These are phyloP conservation scores for Adansonia rubrostipa DNA, from an alignment of 441 rosid species.

Conservation along the genomic window DNA sequence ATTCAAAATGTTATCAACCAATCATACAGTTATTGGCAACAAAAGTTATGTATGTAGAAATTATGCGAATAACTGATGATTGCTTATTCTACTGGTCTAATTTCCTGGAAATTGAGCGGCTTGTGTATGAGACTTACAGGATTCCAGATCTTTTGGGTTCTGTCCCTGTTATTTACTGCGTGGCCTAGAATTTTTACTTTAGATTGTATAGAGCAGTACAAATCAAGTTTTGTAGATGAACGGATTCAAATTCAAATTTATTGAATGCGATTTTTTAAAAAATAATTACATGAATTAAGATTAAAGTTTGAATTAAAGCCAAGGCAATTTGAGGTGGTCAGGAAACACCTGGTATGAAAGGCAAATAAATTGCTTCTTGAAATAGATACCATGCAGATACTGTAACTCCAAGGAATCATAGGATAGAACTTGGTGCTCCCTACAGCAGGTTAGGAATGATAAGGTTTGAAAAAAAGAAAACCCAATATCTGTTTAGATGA, in stretches of 20 bases:
- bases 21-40: background rate
- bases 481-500: background rate
- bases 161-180: background rate
- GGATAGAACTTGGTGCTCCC: background rate
- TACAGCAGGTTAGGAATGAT: background rate
- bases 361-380: background rate
- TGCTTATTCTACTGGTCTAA: background rate
- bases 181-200: background rate
- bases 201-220: background rate
- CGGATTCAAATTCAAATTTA: too few relatives aligned
- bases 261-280: too few relatives aligned
- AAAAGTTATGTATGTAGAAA: background rate
- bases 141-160: background rate
- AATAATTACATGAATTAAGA: too few relatives aligned
- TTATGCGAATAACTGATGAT: background rate
- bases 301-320: background rate
- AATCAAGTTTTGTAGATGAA: too few relatives aligned
- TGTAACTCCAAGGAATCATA: too few relatives aligned
- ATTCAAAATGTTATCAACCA: background rate
- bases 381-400: background rate
- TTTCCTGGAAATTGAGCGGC: background rate
- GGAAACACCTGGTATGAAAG: background rate
- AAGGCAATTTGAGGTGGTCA: background rate
- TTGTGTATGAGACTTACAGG: background rate
- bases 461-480: background rate